Evolutionary conservation across 768 basidiomycete species (phyloP), one percentile per base, ranked within the genome.

Genomic region (Podaxis mareebaensis): DNA sequence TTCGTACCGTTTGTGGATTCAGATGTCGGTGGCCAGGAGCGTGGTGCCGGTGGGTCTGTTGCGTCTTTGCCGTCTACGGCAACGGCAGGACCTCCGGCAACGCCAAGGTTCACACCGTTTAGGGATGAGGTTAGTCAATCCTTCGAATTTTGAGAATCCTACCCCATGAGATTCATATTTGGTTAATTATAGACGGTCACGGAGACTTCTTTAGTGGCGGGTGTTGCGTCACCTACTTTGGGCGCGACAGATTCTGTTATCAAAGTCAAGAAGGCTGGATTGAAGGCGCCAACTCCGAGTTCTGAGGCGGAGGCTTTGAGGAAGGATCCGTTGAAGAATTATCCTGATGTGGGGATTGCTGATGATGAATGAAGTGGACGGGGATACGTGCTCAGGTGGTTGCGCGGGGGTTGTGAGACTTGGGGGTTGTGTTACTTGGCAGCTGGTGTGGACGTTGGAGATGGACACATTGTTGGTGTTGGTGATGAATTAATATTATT

Each of bases 261-360:
- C 83, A 91, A 85, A 70, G 79, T 81, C 57, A 90, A 88, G 75
- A 78, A 77, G 65, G 73, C 76, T 61, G 76, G 80, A 62, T 66
- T 74, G 58, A 81, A 76, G 67, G 81, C 79, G 11, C 74, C 78
- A 8, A 67, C 72, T 24, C 73, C 81, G 42, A 75, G 80, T 33
- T 85, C 88, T 2, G 91, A 92, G 73, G 90, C 90, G 36, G 92
- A 93, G 70, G 91, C 90, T 2, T 71, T 93, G 63, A 79, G 91
- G 64, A 90, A 85, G 67, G 89, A 92, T 71, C 92, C 92, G 1
- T 75, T 93, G 71, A 92, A 91, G 78, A 93, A 93, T 70, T 92
- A 93, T 63, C 13, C 48, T 4, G 65, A 66, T 60, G 33, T 30
- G 15, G 63, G 46, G 33, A 39, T 58, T 44, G 63, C 40, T 13